These are phyloP conservation scores for Phytopythium mirpurense DNA, from an alignment of 352 stramenopile species.

Conservation along the genomic window DNA sequence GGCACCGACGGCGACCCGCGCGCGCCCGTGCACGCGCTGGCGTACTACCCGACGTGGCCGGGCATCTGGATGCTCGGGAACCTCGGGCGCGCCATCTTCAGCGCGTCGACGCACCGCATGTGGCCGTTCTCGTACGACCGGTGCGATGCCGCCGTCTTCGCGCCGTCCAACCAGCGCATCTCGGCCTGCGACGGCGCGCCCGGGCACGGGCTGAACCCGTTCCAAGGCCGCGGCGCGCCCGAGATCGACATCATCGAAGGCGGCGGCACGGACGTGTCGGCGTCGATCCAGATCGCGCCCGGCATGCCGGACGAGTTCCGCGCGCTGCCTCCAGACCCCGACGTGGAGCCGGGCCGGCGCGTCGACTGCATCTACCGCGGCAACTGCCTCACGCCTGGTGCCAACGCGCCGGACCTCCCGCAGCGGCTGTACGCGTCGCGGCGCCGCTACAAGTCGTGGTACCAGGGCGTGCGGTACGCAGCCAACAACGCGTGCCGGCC, in stretches of 20 bases:
- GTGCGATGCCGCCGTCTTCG: slow-evolving; percentile 47
- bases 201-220: slow-evolving; percentile 85
- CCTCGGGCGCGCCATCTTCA: slow-evolving; percentile 91
- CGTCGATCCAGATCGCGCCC: slow-evolving; percentile 55
- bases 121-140: slow-evolving; percentile 93
- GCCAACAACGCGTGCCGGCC: slow-evolving; percentile 47
- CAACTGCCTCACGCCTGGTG: slow-evolving; percentile 33
- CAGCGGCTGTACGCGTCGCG: slow-evolving; percentile 29
- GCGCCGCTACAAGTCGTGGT: slow-evolving; percentile 52
- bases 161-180: slow-evolving; percentile 40
- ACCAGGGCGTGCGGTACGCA: slow-evolving; percentile 54
- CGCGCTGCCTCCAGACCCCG: slow-evolving; percentile 19
- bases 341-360: slow-evolving; percentile 11
- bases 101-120: slow-evolving; percentile 85
- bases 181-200: slow-evolving; percentile 84
- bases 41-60: slow-evolving; percentile 79
- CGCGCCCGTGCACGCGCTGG: slow-evolving; percentile 17
- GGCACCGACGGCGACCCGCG: background rate
- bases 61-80: slow-evolving; percentile 95
- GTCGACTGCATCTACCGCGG: slow-evolving; percentile 43
- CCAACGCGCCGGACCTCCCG: slow-evolving; percentile 44
- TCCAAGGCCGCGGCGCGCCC: slow-evolving; percentile 82
- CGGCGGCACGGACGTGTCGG: slow-evolving; percentile 68
- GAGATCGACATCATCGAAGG: slow-evolving; percentile 95
- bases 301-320: slow-evolving; percentile 50